Conservation (phyloP, 148 eudicot genomes). For the Simmondsia chinensis region DNA sequence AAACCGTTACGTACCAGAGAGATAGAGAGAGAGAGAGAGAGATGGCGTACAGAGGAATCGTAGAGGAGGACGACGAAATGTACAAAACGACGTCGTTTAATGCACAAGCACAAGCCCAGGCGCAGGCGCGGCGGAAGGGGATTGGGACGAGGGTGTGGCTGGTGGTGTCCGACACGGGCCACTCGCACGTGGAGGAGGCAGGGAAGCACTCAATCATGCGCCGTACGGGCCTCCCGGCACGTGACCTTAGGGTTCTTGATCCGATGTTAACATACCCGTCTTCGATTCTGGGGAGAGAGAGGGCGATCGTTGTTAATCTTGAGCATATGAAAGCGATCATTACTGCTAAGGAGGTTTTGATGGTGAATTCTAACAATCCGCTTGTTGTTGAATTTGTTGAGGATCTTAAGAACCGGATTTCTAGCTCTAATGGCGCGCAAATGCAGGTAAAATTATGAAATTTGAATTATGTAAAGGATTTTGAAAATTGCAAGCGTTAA, state of each 20-base stretch:
- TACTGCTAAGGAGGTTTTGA: slow-evolving; percentile 44
- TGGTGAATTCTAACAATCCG: slow-evolving; percentile 35
- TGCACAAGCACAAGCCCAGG: slow-evolving; percentile 5
- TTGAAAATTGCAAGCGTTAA: too few relatives aligned
- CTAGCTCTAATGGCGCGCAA: too few relatives aligned
- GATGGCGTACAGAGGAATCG: too few relatives aligned
- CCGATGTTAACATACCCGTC: slow-evolving; percentile 48
- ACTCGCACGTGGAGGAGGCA: slow-evolving; percentile 22
- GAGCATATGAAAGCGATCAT: slow-evolving; percentile 56
- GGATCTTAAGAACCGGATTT: slow-evolving; percentile 26
- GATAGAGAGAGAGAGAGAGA: too few relatives aligned
- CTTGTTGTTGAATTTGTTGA: slow-evolving; percentile 31
- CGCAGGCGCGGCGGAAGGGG: slow-evolving; percentile 22
- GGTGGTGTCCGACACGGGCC: slow-evolving; percentile 25
- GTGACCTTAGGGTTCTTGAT: slow-evolving; percentile 44
- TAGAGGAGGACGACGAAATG: too few relatives aligned
- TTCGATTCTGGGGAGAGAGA: slow-evolving; percentile 44
- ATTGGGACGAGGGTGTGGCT: slow-evolving; percentile 35
- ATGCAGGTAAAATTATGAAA: too few relatives aligned
- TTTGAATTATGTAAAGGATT: too few relatives aligned
- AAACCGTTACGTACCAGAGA: too few relatives aligned
- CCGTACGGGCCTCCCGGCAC: slow-evolving; percentile 47
- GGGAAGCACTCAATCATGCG: slow-evolving; percentile 46
- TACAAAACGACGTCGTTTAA: slow-evolving; percentile 6
- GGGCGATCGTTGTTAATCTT: slow-evolving; percentile 49